Evolutionary conservation across 1,139 yeast genomes (phyloP).

Genomic region (Wickerhamomyces sp.): DNA sequence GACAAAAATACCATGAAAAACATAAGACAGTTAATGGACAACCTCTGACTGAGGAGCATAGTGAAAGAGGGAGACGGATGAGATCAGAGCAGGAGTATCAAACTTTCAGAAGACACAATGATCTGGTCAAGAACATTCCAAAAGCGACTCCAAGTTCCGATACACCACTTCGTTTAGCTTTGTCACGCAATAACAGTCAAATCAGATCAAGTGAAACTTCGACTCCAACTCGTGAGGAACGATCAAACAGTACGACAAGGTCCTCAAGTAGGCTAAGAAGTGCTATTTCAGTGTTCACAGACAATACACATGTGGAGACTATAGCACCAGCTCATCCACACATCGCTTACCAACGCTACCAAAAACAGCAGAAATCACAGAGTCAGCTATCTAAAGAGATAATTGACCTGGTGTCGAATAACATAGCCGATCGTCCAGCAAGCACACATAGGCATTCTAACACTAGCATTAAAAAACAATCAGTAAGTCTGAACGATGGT

Average conservation of each 20-base stretch:
- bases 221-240: no score
- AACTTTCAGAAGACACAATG: not conserved
- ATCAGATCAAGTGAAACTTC: conserved; percentile 1
- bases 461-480: conserved; percentile 1
- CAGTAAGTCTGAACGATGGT: conserved; percentile 18
- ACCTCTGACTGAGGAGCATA: conserved; percentile 1
- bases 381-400: no score
- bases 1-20: no score
- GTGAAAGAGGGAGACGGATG: conserved; percentile 2
- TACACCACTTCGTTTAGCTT: not conserved
- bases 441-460: not conserved
- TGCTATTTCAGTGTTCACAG: not conserved
- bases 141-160: not conserved
- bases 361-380: conserved; percentile 2
- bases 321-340: conserved; percentile 18
- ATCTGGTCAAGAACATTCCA: not conserved
- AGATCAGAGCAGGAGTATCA: not conserved
- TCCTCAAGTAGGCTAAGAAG: not conserved
- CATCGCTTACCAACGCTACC: conserved; percentile 16
- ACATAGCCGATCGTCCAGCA: not conserved
- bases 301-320: conserved; percentile 9
- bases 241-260: not conserved
- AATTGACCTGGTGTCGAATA: no score
- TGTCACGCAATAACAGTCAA: no score
- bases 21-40: not conserved